Base-by-base conservation (phyloP, 495 filamentous ascomycete genomes). In the Hypoxylon trugodes region DNA sequence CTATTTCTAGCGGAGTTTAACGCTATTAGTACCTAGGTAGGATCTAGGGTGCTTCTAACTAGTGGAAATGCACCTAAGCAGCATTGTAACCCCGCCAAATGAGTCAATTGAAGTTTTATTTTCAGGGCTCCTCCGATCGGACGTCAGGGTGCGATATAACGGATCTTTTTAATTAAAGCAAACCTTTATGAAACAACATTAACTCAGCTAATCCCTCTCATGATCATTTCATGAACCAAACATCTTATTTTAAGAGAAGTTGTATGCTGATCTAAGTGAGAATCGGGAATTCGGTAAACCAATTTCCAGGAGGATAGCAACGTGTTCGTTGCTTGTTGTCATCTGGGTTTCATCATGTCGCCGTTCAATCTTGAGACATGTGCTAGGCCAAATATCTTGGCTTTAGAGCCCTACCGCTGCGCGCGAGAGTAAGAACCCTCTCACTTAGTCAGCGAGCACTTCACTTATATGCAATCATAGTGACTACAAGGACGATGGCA, bases 401-500 rank as follows among this genome's bases (percentile, higher is more conserved):
- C 87, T 66, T 78, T 96, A 62, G 82, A 94, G 69, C 92, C 92
- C 8, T 96, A 96, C 69, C 86, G 92, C 43, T 93, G 90, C 69
- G 90, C 90, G 22, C 79, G 90, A 85, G 90, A 93, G 90, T 92
- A 77, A 73, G 87, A 77, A 6, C 9, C 45, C 30, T 36, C 3
- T 13, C 21, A 26, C n/a, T 4, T 6, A 40, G 7, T 7, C 13
- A 45, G 25, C 16, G 48, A 56, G 61, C 24, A 19, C 73, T 77
- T 26, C 75, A 21, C 75, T 77, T 30, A 77, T 45, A 33, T 46
- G 10, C 21, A n/a, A 6, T 28, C 37, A 42, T 75, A 96, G 92
- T 82, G 93, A 98, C 84, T 98, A 98, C 83, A 96, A 98, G 82
- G 95, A 98, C 72, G 90, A 98, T 70, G 96, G 95, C 64, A 96